Conservation (phyloP, 495 filamentous ascomycete genomes). For the Xylaria longipes region DNA sequence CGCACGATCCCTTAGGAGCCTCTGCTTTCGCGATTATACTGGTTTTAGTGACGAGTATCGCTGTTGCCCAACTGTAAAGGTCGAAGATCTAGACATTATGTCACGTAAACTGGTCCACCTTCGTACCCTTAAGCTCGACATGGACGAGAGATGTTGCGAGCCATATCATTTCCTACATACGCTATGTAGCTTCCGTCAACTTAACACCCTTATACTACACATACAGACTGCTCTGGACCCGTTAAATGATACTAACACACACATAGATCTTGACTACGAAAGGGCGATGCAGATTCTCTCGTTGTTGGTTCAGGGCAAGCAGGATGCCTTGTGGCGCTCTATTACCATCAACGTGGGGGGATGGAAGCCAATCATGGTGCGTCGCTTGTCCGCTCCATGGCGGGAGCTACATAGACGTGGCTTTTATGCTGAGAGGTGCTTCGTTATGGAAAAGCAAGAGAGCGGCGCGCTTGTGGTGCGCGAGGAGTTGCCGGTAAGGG, state of each 20-base stretch:
- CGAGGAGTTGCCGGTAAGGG: conserved; percentile 27
- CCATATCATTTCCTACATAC: conserved; percentile 26
- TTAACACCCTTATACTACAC: conserved; percentile 35
- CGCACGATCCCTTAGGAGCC: conserved; percentile 28
- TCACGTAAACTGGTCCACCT: conserved; percentile 28
- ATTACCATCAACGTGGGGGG: conserved; percentile 41
- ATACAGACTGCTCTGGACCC: conserved; percentile 37
- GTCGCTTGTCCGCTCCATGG: conserved; percentile 36
- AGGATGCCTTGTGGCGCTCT: conserved; percentile 25
- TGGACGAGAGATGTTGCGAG: conserved; percentile 31
- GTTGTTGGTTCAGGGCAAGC: conserved; percentile 23
- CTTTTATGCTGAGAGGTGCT: conserved; percentile 41
- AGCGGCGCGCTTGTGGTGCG: conserved; percentile 17
- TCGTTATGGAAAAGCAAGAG: conserved; percentile 26
- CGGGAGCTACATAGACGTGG: conserved; percentile 28
- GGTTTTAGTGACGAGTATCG: conserved; percentile 36
- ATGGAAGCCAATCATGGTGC: conserved; percentile 40
- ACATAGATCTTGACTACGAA: conserved; percentile 24
- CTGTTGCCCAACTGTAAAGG: conserved; percentile 34
- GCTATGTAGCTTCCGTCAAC: conserved; percentile 29
- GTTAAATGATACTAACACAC: background rate
- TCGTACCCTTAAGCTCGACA: conserved; percentile 35
- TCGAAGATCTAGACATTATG: conserved; percentile 29
- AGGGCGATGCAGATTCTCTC: conserved; percentile 19
- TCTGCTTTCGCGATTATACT: conserved; percentile 38